Conservation (phyloP, 208 protist species). For the Naegleria lovaniensis region DNA sequence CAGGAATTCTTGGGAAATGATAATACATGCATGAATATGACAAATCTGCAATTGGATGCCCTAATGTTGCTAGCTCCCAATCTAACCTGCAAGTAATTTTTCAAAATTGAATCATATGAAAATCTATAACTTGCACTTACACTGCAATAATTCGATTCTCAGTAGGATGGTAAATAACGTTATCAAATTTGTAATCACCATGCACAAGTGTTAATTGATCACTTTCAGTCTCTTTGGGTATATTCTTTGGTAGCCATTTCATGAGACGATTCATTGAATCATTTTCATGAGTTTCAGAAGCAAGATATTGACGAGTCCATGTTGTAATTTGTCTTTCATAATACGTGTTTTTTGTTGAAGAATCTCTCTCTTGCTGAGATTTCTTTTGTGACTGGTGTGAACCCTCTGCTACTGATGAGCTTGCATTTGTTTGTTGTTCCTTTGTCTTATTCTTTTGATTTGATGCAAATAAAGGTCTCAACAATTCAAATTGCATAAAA, state of each 20-base stretch:
- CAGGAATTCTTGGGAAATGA: constrained; percentile 2
- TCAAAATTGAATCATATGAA: too few species aligned
- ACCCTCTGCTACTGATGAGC: too few species aligned
- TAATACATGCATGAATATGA: constrained; percentile 48
- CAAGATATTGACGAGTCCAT: constrained; percentile 47
- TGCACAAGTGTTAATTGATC: constrained; percentile 36
- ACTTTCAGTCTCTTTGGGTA: constrained; percentile 33
- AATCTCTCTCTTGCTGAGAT: background rate
- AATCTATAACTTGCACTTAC: too few species aligned
- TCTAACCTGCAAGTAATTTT: too few species aligned
- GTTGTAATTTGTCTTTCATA: constrained; percentile 30
- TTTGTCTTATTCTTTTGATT: too few species aligned
- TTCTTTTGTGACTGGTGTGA: background rate
- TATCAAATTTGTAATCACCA: constrained; percentile 52
- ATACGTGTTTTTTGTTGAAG: background rate
- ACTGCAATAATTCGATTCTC: constrained; percentile 54
- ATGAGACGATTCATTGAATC: constrained; percentile 41
- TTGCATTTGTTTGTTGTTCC: too few species aligned
- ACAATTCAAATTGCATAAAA: constrained; percentile 35
- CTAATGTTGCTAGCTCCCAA: constrained; percentile 70
- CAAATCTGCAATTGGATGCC: constrained; percentile 55
- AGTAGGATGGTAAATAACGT: constrained; percentile 62
- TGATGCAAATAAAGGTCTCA: background rate
- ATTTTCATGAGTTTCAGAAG: constrained; percentile 39
- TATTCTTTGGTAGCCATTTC: constrained; percentile 46